Conservation (phyloP, 176 grass and related monocot genomes). For the Triticum monococcum region DNA sequence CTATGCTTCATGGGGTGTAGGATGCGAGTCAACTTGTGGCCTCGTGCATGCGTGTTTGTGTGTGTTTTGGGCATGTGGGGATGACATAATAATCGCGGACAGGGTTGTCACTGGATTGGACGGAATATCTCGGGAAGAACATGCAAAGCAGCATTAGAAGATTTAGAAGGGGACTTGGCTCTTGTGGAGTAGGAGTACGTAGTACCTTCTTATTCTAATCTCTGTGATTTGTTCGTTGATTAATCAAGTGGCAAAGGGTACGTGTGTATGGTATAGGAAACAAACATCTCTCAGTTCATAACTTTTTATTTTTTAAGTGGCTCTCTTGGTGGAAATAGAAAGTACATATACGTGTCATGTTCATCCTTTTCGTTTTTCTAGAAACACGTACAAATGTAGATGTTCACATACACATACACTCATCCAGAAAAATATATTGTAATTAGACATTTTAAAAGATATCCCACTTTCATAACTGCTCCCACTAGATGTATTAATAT, state of each 20-base stretch:
- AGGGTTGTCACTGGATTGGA: constrained; percentile 66
- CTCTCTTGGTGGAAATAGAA: no score
- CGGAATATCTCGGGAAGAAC: constrained; percentile 77
- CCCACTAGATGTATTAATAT: no score
- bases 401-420: no score
- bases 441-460: no score
- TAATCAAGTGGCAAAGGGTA: constrained; percentile 29
- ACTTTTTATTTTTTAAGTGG: no score
- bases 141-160: constrained; percentile 53
- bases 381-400: no score
- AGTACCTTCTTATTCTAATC: constrained; percentile 34
- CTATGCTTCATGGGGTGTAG: constrained; percentile 31
- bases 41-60: constrained; percentile 36
- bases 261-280: background rate
- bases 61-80: constrained; percentile 58
- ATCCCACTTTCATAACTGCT: no score
- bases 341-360: no score
- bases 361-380: no score
- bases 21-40: constrained; percentile 45
- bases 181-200: background rate
- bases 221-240: constrained; percentile 32
- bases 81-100: constrained; percentile 70
- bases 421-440: no score
- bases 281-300: background rate
- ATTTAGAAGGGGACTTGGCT: constrained; percentile 34